Conservation (phyloP, 202 grass and related monocot species). For the Bolboschoenoplectus hybrid region DNA sequence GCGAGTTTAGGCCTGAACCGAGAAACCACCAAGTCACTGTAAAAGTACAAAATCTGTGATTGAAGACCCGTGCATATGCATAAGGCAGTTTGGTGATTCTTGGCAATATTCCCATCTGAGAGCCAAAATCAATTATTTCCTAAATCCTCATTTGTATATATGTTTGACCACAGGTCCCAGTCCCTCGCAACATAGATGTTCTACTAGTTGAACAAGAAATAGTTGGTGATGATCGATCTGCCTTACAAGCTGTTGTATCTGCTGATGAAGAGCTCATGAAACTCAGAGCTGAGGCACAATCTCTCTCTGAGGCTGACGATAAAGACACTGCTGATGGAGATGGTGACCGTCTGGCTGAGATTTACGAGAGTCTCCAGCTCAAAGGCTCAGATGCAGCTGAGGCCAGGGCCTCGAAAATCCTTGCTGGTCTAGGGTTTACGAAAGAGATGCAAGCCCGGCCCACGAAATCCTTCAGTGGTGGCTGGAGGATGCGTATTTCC, state of each 20-base stretch:
- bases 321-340: constrained; percentile 40
- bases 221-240: constrained; percentile 50
- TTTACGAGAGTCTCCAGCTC: constrained; percentile 68
- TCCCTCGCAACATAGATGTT: constrained; percentile 70
- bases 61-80: background rate
- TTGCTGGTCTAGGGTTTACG: constrained; percentile 61
- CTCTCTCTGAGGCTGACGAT: constrained; percentile 52
- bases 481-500: constrained; percentile 71
- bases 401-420: constrained; percentile 61
- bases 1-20: background rate
- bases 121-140: constrained; percentile 1
- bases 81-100: background rate
- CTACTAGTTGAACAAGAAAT: constrained; percentile 80
- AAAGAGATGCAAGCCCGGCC: constrained; percentile 69
- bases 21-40: background rate
- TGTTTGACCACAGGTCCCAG: constrained; percentile 50
- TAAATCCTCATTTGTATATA: background rate
- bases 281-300: constrained; percentile 53
- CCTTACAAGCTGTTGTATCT: constrained; percentile 63
- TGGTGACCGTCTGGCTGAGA: constrained; percentile 50
- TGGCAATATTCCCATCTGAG: background rate
- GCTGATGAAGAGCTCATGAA: constrained; percentile 66
- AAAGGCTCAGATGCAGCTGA: constrained; percentile 61
- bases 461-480: constrained; percentile 65
- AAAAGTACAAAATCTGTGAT: background rate